Percentiles rank a stretch among this genome's conserved stretches.
phyloP scores from a whole-genome alignment of 2,329 filamentous ascomycete species.

The Colletotrichum neosansevieriae region DNA sequence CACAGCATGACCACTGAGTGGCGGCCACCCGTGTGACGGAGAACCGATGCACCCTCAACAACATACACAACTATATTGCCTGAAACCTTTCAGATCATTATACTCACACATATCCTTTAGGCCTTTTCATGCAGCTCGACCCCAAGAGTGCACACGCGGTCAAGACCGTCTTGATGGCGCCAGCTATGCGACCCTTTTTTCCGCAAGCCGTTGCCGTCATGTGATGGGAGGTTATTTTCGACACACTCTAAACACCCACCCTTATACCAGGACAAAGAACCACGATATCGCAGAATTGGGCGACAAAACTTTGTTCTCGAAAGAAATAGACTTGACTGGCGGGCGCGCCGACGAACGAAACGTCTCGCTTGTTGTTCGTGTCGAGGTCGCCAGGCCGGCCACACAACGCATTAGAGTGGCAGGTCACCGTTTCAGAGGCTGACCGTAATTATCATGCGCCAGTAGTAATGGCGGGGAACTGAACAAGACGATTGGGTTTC shows the following conservation, averaged over 20 bases:
- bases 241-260: background rate
- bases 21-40: constrained; percentile 27
- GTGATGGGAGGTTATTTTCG: background rate
- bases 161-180: constrained; percentile 22
- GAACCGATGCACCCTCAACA: constrained; percentile 8
- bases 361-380: background rate
- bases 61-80: background rate
- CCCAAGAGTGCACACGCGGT: constrained; percentile 27
- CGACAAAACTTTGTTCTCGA: background rate
- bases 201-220: constrained; percentile 24
- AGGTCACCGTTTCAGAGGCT: constrained; percentile 17
- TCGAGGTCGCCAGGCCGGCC: constrained; percentile 3
- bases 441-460: constrained; percentile 6
- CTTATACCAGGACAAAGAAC: background rate
- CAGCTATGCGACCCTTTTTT: constrained; percentile 15
- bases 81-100: background rate
- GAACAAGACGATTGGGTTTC: background rate
- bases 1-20: constrained; percentile 29
- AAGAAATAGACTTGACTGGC: background rate
- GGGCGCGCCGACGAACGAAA: constrained; percentile 3
- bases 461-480: background rate
- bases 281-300: background rate
- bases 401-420: constrained; percentile 13
- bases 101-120: constrained; percentile 23
- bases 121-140: constrained; percentile 33